phyloP scores from a whole-genome alignment of 139 green algal species.

The Coccomyxa sp. region DNA sequence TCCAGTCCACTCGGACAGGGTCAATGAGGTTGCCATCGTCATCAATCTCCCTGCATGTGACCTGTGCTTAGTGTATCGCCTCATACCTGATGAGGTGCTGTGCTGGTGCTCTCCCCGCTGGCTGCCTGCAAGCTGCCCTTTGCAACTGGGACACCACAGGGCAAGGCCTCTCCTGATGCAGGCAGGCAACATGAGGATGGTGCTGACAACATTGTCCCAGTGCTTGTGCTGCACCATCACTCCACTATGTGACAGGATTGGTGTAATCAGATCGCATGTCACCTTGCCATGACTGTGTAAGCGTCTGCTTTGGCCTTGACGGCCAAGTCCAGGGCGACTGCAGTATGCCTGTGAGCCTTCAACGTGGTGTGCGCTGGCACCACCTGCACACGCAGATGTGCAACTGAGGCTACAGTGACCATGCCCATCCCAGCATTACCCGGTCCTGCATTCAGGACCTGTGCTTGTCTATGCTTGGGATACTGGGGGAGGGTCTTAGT shows the following conservation, averaged over 20 bases:
- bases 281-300: slow-evolving; percentile 37
- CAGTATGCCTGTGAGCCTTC: slow-evolving; percentile 31
- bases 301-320: slow-evolving; percentile 19
- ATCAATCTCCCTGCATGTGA: slow-evolving; percentile 23
- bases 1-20: slow-evolving; percentile 31
- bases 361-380: slow-evolving; percentile 19
- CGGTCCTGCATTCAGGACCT: not conserved
- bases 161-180: no score
- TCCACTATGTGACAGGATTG: no score
- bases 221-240: no score
- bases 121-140: no score
- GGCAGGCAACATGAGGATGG: no score
- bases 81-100: no score
- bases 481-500: not conserved
- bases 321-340: slow-evolving; percentile 34
- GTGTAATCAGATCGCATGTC: no score
- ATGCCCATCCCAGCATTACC: not conserved
- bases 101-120: no score
- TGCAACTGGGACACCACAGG: no score
- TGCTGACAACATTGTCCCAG: no score
- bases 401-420: not conserved
- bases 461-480: not conserved
- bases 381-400: not conserved
- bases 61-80: no score
- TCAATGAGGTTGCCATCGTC: slow-evolving; percentile 28